These are phyloP conservation scores for Beauveria pseudobassiana DNA, from an alignment of 2,329 filamentous ascomycete species.

Conservation along the genomic window DNA sequence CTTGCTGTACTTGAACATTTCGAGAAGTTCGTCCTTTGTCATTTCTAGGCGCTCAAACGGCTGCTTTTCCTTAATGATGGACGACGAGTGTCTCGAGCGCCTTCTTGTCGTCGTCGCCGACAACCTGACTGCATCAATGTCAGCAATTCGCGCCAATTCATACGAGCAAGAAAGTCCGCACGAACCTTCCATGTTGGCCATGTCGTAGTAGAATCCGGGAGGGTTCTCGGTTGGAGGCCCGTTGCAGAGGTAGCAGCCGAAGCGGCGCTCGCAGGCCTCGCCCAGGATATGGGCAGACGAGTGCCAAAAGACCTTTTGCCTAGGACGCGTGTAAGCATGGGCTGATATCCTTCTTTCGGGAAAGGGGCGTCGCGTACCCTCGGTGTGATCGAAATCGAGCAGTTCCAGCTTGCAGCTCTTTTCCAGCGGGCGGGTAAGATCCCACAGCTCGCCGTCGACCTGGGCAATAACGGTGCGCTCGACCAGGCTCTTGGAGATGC, in stretches of 20 bases:
- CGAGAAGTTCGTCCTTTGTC: slow-evolving; percentile 82
- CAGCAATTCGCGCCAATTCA: slow-evolving; percentile 10
- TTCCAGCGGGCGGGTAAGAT: slow-evolving; percentile 85
- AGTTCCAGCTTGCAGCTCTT: slow-evolving; percentile 78
- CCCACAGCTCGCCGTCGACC: slow-evolving; percentile 82
- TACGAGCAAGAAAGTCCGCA: background rate
- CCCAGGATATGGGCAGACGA: slow-evolving; percentile 93
- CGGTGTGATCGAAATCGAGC: slow-evolving; percentile 62
- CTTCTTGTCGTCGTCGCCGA: slow-evolving; percentile 77
- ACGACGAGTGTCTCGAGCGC: slow-evolving; percentile 72
- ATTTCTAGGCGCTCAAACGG: slow-evolving; percentile 84
- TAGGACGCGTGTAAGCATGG: slow-evolving; percentile 12
- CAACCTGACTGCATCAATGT: slow-evolving; percentile 50
- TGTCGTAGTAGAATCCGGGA: slow-evolving; percentile 90
- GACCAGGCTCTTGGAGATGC: slow-evolving; percentile 76
- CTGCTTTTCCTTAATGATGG: slow-evolving; percentile 94
- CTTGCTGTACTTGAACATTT: slow-evolving; percentile 96
- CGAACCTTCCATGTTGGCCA: slow-evolving; percentile 52
- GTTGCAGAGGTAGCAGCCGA: slow-evolving; percentile 86
- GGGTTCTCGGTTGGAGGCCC: slow-evolving; percentile 78
- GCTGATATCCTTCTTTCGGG: background rate
- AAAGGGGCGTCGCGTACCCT: slow-evolving; percentile 20
- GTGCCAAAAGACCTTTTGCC: slow-evolving; percentile 98
- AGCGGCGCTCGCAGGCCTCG: slow-evolving; percentile 84
- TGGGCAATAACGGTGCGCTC: slow-evolving; percentile 82